A percentile compares a stretch with the other conserved stretches of the same genome.
Conservation (phyloP, 2,329 filamentous ascomycete species). For the Penicillium digitatum region DNA sequence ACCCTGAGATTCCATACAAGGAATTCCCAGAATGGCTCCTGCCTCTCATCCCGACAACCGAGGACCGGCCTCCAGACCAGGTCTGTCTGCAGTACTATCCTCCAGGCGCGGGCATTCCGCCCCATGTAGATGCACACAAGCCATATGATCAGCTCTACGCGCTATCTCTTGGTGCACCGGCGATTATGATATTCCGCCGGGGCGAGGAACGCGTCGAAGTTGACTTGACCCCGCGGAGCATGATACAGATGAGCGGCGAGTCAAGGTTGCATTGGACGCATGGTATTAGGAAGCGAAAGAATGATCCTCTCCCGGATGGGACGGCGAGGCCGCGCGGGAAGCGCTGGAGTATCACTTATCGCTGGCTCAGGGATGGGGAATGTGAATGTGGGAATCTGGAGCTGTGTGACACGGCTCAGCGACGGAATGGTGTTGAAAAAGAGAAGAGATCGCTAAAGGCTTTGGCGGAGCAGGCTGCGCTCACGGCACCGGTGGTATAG, state of each 20-base stretch:
- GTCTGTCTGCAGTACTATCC: slow-evolving; percentile 60
- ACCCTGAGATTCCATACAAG: slow-evolving; percentile 48
- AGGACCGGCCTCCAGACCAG: slow-evolving; percentile 51
- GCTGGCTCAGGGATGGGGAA: slow-evolving; percentile 49
- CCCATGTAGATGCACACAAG: slow-evolving; percentile 58
- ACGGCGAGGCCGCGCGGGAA: slow-evolving; percentile 43
- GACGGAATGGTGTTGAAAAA: slow-evolving; percentile 45
- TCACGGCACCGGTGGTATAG: not conserved
- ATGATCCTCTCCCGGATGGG: slow-evolving; percentile 47
- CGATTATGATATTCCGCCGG: slow-evolving; percentile 31
- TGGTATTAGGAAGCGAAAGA: slow-evolving; percentile 54
- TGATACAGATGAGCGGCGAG: slow-evolving; percentile 52
- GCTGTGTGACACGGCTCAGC: slow-evolving; percentile 53
- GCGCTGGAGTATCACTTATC: slow-evolving; percentile 56
- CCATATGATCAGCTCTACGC: slow-evolving; percentile 41
- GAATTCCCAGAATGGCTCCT: slow-evolving; percentile 52
- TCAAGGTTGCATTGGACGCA: slow-evolving; percentile 55
- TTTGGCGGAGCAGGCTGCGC: slow-evolving; percentile 10
- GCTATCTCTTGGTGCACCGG: slow-evolving; percentile 31
- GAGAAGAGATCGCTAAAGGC: slow-evolving; percentile 42
- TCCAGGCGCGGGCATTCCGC: slow-evolving; percentile 57
- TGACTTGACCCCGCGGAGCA: slow-evolving; percentile 48
- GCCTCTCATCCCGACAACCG: slow-evolving; percentile 47
- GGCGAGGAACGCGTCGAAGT: slow-evolving; percentile 41
- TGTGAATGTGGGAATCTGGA: slow-evolving; percentile 52